Evolutionary conservation across 2,329 filamentous ascomycete species (phyloP).

Genomic region (Claviceps capensis): DNA sequence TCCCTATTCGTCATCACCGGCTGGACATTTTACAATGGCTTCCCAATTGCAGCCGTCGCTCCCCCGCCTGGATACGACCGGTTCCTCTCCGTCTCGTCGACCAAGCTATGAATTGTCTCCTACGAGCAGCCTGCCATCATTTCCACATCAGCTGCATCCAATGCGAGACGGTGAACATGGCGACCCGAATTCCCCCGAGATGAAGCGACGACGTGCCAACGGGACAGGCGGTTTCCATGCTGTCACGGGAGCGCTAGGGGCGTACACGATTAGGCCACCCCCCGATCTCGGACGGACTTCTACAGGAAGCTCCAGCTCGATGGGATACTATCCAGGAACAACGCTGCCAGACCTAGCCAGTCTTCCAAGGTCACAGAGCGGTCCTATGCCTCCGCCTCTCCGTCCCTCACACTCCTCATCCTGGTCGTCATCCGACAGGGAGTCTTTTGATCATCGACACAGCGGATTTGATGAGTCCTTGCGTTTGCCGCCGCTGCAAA

Average conservation of each 20-base stretch:
- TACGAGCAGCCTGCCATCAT: constrained; percentile 11
- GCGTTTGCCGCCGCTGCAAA: constrained; percentile 40
- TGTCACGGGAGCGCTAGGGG: constrained; percentile 7
- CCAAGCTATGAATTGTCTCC: constrained; percentile 16
- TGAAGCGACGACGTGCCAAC: constrained; percentile 50
- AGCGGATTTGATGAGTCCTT: constrained; percentile 40
- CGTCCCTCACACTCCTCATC: constrained; percentile 22
- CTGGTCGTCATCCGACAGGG: constrained; percentile 18
- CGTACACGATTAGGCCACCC: constrained; percentile 6
- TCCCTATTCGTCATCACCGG: constrained; percentile 25
- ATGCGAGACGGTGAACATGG: constrained; percentile 22
- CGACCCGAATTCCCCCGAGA: constrained; percentile 32
- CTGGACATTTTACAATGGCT: constrained; percentile 12
- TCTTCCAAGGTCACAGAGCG: constrained; percentile 19
- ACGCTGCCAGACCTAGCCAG: constrained; percentile 17
- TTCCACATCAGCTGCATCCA: constrained; percentile 11
- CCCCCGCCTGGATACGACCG: constrained; percentile 12
- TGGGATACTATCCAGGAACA: constrained; percentile 13
- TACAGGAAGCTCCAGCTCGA: constrained; percentile 8
- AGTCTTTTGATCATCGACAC: constrained; percentile 24
- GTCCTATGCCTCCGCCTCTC: constrained; percentile 42
- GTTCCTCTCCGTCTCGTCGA: constrained; percentile 13
- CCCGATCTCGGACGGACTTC: constrained; percentile 10
- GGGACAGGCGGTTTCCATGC: constrained; percentile 22
- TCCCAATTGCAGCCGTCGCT: constrained; percentile 11